Evolutionary conservation across 2,329 filamentous ascomycete genomes (phyloP).

Genomic region (Phaeosphaeria sp.): DNA sequence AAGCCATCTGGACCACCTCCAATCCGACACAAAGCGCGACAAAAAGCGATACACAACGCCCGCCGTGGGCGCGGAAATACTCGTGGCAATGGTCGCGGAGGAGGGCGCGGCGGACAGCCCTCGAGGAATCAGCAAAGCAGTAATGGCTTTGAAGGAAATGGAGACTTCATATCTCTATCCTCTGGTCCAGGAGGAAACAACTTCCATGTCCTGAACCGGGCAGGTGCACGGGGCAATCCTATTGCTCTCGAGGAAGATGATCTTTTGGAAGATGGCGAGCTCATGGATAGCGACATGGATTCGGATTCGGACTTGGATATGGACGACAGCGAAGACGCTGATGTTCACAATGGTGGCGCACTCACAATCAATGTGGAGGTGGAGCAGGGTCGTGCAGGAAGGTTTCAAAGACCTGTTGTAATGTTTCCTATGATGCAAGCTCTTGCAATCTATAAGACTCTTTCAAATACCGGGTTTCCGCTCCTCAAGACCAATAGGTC

Average conservation of each 20-base stretch:
- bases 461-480: slow-evolving; percentile 23
- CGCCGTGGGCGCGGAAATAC: slow-evolving; percentile 13
- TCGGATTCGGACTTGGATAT: not conserved
- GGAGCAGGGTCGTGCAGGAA: slow-evolving; percentile 6
- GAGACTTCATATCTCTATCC: slow-evolving; percentile 16
- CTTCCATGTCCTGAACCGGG: slow-evolving; percentile 22
- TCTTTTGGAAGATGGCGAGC: slow-evolving; percentile 20
- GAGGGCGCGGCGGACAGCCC: slow-evolving; percentile 9
- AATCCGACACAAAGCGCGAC: slow-evolving; percentile 24
- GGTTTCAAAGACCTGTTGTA: slow-evolving; percentile 13
- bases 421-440: slow-evolving; percentile 30
- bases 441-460: slow-evolving; percentile 20
- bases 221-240: slow-evolving; percentile 16
- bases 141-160: slow-evolving; percentile 6
- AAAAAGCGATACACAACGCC: slow-evolving; percentile 27
- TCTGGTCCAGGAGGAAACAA: slow-evolving; percentile 19
- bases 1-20: slow-evolving; percentile 20
- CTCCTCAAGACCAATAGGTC: slow-evolving; percentile 11
- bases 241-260: slow-evolving; percentile 17
- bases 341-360: slow-evolving; percentile 21
- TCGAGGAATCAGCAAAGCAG: slow-evolving; percentile 8
- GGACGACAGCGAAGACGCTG: slow-evolving; percentile 18
- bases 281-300: slow-evolving; percentile 3
- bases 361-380: slow-evolving; percentile 33
- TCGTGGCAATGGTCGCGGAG: slow-evolving; percentile 4